Base-by-base conservation (phyloP, 108 stramenopile species). In the Parietichytrium sp. region DNA sequence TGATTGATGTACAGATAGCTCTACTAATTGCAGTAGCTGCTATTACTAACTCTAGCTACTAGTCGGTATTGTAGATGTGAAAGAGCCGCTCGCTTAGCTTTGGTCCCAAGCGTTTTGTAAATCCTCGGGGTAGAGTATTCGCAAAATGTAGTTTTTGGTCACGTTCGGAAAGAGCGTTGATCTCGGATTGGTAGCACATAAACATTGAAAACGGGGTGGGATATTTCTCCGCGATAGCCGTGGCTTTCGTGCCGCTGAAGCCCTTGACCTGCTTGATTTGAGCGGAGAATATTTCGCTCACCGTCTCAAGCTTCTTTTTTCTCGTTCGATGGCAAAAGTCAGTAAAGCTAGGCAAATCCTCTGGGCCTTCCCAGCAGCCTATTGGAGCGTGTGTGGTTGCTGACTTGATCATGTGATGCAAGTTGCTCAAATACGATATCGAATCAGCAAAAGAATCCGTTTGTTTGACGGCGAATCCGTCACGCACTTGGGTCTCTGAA, bases 121-220 rank as follows among this genome's bases (percentile, higher is more conserved):
- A n/a, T n/a, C n/a, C n/a, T n/a, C n/a, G n/a, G n/a, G n/a, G n/a
- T 78, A 47, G 29, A 87, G 89, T 26, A 47, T 55, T 52, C 93
- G 93, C 49, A 80, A 86, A 38, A 79, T 93, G 29, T 33, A 83
- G 7, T 90, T 93, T 12, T 61, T 93, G 80, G 52, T 53, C 25
- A 7, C 29, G 27, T 20, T 13, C 52, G 6, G 52, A 29, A 7
- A 53, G 18, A 15, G 25, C 6, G 27, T 53, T 53, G 52, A 72
- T 33, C 13, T 38, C 38, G 12, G 36, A 16, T 6, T 72, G 20
- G 61, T 33, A 72, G 0, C 36, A 42, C 33, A 23, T 23, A 25
- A 36, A 25, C 7, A 72, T 33, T 6, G 6, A 49, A 1, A 30
- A 12, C 6, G 61, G 61, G n/a, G 61, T 72, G 38, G 61, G 38